A percentile compares a stretch with the other conserved stretches of the same genome.
These are phyloP conservation scores for Tagetes erecta DNA, from an alignment of 129 eudicot species.

Conservation along the genomic window DNA sequence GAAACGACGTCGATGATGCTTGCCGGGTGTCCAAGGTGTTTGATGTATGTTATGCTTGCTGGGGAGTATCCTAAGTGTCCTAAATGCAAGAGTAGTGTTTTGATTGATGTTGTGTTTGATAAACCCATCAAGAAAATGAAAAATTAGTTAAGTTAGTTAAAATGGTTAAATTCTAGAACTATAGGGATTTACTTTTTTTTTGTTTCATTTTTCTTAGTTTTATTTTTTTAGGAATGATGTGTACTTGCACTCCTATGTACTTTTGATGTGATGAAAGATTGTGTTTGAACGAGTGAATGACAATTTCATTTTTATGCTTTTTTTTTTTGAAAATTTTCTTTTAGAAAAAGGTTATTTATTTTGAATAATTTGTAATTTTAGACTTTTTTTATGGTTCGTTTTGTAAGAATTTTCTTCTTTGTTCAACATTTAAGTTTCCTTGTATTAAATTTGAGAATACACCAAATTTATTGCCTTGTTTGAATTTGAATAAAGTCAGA, in stretches of 20 bases:
- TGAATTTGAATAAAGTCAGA: conserved; percentile 11
- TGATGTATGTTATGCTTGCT: conserved; percentile 85
- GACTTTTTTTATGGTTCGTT: too few relatives aligned
- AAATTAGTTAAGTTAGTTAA: conserved; percentile 1
- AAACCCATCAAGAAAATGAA: conserved; percentile 36
- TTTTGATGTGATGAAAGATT: conserved; percentile 30
- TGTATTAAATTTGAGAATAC: background rate
- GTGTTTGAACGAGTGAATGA: conserved; percentile 24
- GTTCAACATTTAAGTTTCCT: background rate
- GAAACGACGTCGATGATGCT: conserved; percentile 80
- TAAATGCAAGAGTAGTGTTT: conserved; percentile 75
- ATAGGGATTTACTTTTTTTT: conserved; percentile 14
- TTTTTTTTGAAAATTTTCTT: background rate
- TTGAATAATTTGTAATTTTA: too few relatives aligned
- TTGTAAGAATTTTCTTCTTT: too few relatives aligned
- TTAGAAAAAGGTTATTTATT: background rate
- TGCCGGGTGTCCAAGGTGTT: conserved; percentile 85
- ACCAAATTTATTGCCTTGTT: conserved; percentile 4
- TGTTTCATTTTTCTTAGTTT: background rate
- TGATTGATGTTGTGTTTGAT: conserved; percentile 66
- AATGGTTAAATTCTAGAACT: conserved; percentile 1
- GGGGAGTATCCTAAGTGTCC: conserved; percentile 78
- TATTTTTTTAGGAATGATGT: conserved; percentile 26
- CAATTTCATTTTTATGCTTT: conserved; percentile 15
- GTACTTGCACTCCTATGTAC: conserved; percentile 39